Conservation (phyloP, 108 stramenopile genomes). For the Nitzschia sp. region DNA sequence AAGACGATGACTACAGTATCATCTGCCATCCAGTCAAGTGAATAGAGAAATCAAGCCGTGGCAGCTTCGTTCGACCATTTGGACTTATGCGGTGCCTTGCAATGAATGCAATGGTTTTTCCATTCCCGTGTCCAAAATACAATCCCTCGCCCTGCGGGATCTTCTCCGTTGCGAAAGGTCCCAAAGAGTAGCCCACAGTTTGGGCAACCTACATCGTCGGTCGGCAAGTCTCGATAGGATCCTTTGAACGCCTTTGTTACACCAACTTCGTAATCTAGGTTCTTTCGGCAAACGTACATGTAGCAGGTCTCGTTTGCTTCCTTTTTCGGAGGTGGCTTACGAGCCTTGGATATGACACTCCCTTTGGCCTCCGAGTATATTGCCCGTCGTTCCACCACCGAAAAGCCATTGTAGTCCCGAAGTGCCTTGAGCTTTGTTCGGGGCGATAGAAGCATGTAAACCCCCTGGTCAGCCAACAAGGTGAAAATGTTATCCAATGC, state of each 20-base stretch:
- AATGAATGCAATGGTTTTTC: conserved; percentile 64
- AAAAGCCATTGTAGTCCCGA: conserved; percentile 68
- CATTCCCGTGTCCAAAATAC: conserved; percentile 63
- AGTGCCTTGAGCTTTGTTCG: conserved; percentile 62
- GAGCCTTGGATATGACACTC: background rate
- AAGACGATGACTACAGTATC: no score
- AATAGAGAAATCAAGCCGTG: no score
- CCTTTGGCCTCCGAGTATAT: conserved; percentile 11
- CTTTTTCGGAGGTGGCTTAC: background rate
- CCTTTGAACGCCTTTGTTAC: conserved; percentile 19
- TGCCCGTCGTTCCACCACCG: conserved; percentile 44
- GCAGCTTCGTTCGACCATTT: no score
- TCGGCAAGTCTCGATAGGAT: background rate
- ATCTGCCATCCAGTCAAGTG: no score
- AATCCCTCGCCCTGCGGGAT: conserved; percentile 49
- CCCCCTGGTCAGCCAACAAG: conserved; percentile 44
- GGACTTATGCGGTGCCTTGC: no score
- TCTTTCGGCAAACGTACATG: conserved; percentile 59
- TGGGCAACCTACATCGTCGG: conserved; percentile 46
- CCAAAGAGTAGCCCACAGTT: conserved; percentile 46
- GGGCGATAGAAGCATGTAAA: conserved; percentile 69
- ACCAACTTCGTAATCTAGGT: conserved; percentile 44
- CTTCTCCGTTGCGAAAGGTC: conserved; percentile 59
- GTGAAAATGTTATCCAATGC: conserved; percentile 66
- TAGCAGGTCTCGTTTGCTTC: conserved; percentile 37